phyloP scores from a whole-genome alignment of 352 stramenopile species.

The Globisporangium carolinianum region DNA sequence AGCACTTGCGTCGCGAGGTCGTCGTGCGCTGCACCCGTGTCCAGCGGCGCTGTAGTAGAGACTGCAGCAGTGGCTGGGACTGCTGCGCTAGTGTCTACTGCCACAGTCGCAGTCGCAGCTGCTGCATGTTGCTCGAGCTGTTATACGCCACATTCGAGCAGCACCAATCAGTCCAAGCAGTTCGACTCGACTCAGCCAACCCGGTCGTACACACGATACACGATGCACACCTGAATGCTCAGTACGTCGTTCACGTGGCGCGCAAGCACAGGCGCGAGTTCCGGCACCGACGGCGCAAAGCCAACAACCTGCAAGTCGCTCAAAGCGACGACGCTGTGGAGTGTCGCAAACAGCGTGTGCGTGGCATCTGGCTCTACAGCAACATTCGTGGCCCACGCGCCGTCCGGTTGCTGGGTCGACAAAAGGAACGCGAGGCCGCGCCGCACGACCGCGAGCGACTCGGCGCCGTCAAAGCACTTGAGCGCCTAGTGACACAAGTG shows the following conservation, averaged over 20 bases:
- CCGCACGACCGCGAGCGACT: constrained; percentile 60
- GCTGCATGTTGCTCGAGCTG: not conserved
- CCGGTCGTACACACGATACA: not conserved
- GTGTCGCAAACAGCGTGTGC: constrained; percentile 41
- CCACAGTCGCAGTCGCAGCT: not conserved
- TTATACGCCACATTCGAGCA: not conserved
- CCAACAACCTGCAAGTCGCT: constrained; percentile 34
- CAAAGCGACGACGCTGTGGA: constrained; percentile 42
- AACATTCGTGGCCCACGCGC: constrained; percentile 31
- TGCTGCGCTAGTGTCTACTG: not conserved
- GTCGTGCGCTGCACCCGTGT: constrained; percentile 19
- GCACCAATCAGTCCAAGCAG: not conserved
- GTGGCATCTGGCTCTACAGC: constrained; percentile 14
- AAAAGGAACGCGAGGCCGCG: constrained; percentile 67
- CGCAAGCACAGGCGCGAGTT: constrained; percentile 44
- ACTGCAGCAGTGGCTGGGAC: constrained; percentile 1
- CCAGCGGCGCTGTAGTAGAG: constrained; percentile 1
- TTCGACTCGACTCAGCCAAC: not conserved
- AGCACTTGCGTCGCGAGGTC: constrained; percentile 57
- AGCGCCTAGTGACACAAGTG: constrained; percentile 36
- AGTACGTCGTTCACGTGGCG: constrained; percentile 39
- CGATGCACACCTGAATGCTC: no score
- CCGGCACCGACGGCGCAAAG: constrained; percentile 59
- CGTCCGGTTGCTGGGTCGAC: constrained; percentile 46
- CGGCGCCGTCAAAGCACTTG: constrained; percentile 60